Evolutionary conservation across 2,329 filamentous ascomycete species (phyloP).

Genomic region (Xylogone sp.): DNA sequence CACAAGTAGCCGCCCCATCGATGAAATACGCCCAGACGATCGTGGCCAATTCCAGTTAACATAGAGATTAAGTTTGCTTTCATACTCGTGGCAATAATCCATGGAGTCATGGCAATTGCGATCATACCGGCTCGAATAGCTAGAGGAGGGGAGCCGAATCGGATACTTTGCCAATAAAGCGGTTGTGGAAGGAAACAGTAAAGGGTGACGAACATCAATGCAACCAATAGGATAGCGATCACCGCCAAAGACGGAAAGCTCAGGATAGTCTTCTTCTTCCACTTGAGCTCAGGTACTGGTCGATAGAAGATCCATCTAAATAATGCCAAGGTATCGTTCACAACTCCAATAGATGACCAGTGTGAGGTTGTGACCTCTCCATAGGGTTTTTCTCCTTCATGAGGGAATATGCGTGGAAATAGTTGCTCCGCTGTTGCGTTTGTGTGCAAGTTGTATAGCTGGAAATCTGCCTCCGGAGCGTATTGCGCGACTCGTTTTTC

Average conservation of each 20-base stretch:
- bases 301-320: conserved; percentile 88
- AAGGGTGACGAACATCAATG: conserved; percentile 68
- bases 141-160: conserved; percentile 81
- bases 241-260: conserved; percentile 79
- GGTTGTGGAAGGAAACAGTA: conserved; percentile 87
- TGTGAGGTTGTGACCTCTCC: conserved; percentile 61
- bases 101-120: conserved; percentile 84
- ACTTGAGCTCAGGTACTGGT: conserved; percentile 70
- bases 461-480: conserved; percentile 56
- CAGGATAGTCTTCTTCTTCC: conserved; percentile 61
- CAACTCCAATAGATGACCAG: conserved; percentile 66
- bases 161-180: conserved; percentile 84
- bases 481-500: conserved; percentile 58
- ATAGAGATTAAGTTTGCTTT: conserved; percentile 84
- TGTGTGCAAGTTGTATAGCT: conserved; percentile 54
- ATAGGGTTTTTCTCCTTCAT: conserved; percentile 51
- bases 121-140: conserved; percentile 90
- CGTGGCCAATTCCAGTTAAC: conserved; percentile 86
- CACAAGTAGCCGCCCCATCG: conserved; percentile 88
- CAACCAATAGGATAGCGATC: conserved; percentile 61
- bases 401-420: conserved; percentile 54
- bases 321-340: conserved; percentile 79
- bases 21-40: conserved; percentile 88
- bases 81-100: conserved; percentile 86
- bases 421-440: conserved; percentile 57